Percentiles rank a stretch among this genome's conserved stretches.
phyloP scores from a whole-genome alignment of 1,284 basidiomycete genomes.

The Ustilago shanxiensis region DNA sequence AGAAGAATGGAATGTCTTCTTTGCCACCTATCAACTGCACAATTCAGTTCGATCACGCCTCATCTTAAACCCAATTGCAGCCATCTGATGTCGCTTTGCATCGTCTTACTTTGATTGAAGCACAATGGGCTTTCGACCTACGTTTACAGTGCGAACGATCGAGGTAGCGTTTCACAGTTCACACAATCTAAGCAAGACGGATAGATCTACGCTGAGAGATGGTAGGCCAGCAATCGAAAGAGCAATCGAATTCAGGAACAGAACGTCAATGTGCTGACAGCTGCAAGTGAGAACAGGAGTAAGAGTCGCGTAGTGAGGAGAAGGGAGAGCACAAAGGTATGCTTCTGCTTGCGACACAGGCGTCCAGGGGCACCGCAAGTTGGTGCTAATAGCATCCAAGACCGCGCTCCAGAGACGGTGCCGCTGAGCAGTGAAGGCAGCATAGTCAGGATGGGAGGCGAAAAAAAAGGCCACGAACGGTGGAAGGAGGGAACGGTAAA shows the following conservation, averaged over 20 bases:
- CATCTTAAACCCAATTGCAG: neutral
- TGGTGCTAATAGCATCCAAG: neutral
- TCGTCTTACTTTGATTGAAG: too few relatives aligned
- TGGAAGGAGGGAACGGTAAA: neutral
- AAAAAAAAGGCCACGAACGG: neutral
- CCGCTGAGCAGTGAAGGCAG: slow-evolving; percentile 22
- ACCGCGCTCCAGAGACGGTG: slow-evolving; percentile 37
- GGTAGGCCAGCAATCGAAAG: too few relatives aligned
- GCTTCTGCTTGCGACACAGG: slow-evolving; percentile 26
- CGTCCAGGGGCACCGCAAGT: slow-evolving; percentile 22
- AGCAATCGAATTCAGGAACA: neutral
- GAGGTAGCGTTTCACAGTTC: neutral
- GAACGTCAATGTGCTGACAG: neutral
- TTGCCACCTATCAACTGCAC: slow-evolving; percentile 2
- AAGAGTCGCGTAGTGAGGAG: neutral
- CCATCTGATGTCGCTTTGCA: neutral
- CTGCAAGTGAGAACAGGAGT: neutral
- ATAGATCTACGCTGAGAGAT: neutral
- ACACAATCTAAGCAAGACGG: neutral
- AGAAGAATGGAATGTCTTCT: too few relatives aligned
- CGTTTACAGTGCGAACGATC: neutral
- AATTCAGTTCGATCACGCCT: neutral
- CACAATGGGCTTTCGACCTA: too few relatives aligned
- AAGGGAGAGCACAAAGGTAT: neutral
- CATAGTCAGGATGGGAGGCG: neutral